Percentiles rank a stretch among this genome's conserved stretches.
phyloP scores from a whole-genome alignment of 73 alveolate genomes.

The Uronychia setigera region DNA sequence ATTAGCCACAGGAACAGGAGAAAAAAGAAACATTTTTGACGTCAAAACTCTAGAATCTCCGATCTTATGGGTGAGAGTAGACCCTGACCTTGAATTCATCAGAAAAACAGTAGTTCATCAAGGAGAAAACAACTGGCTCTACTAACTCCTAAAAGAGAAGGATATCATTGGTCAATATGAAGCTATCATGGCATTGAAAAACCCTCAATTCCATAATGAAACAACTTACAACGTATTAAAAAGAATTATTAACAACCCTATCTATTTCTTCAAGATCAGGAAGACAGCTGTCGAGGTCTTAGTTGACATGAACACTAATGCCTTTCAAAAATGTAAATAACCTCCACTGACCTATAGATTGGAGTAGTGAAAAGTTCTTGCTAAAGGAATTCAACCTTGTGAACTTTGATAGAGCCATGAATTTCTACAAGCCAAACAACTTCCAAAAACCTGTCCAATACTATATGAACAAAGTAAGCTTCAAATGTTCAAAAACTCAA shows the following conservation, averaged over 20 bases:
- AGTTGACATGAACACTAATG: slow-evolving; percentile 42
- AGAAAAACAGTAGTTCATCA: slow-evolving; percentile 57
- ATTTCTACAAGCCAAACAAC: slow-evolving; percentile 50
- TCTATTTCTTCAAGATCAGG: slow-evolving; percentile 64
- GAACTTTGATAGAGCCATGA: slow-evolving; percentile 23
- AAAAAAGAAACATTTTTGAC: slow-evolving; percentile 41
- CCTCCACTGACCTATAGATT: neutral
- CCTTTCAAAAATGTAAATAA: slow-evolving; percentile 18
- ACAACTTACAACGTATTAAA: slow-evolving; percentile 28
- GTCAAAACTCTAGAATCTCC: slow-evolving; percentile 69
- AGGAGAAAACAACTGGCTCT: slow-evolving; percentile 58
- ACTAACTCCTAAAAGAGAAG: slow-evolving; percentile 65
- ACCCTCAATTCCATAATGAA: slow-evolving; percentile 11
- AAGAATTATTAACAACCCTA: slow-evolving; percentile 14
- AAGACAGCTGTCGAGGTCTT: slow-evolving; percentile 50
- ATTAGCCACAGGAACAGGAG: neutral
- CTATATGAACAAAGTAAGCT: slow-evolving; percentile 31
- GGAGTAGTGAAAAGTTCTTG: slow-evolving; percentile 56
- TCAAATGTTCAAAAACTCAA: slow-evolving; percentile 11
- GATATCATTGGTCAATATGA: slow-evolving; percentile 73
- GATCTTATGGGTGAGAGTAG: slow-evolving; percentile 74
- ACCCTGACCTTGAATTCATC: slow-evolving; percentile 66
- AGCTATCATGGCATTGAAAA: slow-evolving; percentile 52
- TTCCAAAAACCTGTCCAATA: slow-evolving; percentile 43
- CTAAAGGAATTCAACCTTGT: slow-evolving; percentile 28